Evolutionary conservation across 306 rosid species (phyloP).

Genomic region (Cucumis hystrix): DNA sequence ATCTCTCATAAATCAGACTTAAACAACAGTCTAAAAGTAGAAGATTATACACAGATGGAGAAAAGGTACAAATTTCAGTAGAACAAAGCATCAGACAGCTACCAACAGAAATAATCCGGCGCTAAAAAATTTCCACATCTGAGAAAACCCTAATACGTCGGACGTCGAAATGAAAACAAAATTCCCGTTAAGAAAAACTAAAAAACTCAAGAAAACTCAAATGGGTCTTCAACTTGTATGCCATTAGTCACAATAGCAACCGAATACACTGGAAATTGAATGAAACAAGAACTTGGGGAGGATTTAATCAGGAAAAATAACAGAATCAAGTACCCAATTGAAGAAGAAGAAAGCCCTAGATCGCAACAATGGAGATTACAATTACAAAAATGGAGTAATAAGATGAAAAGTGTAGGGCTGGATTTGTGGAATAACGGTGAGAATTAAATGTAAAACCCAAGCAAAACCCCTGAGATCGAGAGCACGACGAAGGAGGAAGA

Average conservation of each 20-base stretch:
- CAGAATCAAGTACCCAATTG: background rate
- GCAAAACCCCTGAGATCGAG: constrained; percentile 4
- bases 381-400: background rate
- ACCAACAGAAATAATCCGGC: background rate
- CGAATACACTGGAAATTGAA: background rate
- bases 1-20: background rate
- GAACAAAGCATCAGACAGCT: background rate
- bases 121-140: background rate
- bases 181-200: background rate
- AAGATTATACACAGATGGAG: background rate
- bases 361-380: background rate
- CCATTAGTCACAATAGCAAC: background rate
- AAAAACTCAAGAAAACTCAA: background rate
- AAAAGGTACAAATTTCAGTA: background rate
- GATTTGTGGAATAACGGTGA: background rate
- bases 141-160: constrained; percentile 11
- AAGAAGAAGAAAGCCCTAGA: background rate
- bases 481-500: background rate
- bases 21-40: background rate
- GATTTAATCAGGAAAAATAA: background rate
- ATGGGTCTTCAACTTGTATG: background rate
- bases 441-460: background rate
- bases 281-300: background rate
- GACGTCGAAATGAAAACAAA: background rate
- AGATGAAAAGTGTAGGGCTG: background rate